Percentiles rank a stretch among this genome's conserved stretches.
Evolutionary conservation across 2,329 filamentous ascomycete genomes (phyloP).

Genomic region (Elsinoe ampelina): DNA sequence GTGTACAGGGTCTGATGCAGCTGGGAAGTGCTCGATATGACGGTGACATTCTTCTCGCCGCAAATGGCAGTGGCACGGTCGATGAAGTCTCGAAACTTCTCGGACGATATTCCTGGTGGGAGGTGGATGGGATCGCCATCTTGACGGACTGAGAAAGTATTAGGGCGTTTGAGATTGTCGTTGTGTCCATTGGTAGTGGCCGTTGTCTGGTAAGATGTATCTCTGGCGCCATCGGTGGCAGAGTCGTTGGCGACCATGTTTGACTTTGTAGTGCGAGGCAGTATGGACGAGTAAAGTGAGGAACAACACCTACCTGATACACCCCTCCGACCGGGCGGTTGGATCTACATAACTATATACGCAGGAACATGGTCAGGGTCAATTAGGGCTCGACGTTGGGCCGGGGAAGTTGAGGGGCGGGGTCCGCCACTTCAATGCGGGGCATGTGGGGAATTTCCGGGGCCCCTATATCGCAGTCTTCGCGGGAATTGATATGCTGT

Average conservation of each 20-base stretch:
- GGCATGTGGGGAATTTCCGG: slow-evolving; percentile 1
- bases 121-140: slow-evolving; percentile 12
- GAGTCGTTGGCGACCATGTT: slow-evolving; percentile 5
- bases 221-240: not conserved
- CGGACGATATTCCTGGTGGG: not conserved
- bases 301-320: not conserved
- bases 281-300: not conserved
- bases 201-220: not conserved
- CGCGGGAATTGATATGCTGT: too few species aligned
- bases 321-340: not conserved
- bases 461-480: not conserved
- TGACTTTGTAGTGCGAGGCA: not conserved
- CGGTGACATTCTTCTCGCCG: slow-evolving; percentile 7
- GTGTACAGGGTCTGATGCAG: slow-evolving; percentile 12
- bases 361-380: not conserved
- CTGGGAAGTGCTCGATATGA: slow-evolving; percentile 11
- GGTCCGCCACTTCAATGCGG: not conserved
- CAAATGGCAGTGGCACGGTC: not conserved
- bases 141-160: not conserved
- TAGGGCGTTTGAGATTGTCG: not conserved
- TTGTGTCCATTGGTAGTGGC: not conserved
- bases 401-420: not conserved
- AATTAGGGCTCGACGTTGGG: not conserved
- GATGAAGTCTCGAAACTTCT: slow-evolving; percentile 8
- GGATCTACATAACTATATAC: not conserved